These are phyloP conservation scores for Penicillium frequentans DNA, from an alignment of 2,329 filamentous ascomycete species.

Conservation along the genomic window DNA sequence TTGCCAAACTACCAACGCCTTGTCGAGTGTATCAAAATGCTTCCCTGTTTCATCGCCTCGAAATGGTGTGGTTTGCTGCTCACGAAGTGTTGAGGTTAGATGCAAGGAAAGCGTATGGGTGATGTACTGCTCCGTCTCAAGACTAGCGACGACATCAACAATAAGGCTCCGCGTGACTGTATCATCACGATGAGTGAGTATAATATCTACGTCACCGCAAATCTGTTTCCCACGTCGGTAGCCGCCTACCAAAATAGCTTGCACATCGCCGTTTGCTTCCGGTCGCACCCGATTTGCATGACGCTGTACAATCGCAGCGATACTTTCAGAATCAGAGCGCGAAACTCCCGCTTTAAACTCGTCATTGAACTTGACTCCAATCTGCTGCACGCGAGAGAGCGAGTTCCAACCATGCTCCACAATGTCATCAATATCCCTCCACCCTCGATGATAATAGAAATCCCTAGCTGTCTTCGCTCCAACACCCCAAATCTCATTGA, in stretches of 20 bases:
- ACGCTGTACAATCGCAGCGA: slow-evolving; percentile 61
- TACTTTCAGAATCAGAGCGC: slow-evolving; percentile 69
- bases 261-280: slow-evolving; percentile 49
- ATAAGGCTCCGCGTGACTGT: slow-evolving; percentile 68
- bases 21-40: slow-evolving; percentile 85
- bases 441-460: slow-evolving; percentile 74
- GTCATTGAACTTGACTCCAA: slow-evolving; percentile 90
- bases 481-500: slow-evolving; percentile 91
- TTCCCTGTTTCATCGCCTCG: slow-evolving; percentile 44
- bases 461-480: slow-evolving; percentile 76
- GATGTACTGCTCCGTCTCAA: slow-evolving; percentile 70
- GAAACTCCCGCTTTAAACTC: slow-evolving; percentile 75
- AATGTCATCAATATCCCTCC: slow-evolving; percentile 82
- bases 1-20: slow-evolving; percentile 91
- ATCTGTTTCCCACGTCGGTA: slow-evolving; percentile 74
- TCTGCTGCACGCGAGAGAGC: slow-evolving; percentile 80
- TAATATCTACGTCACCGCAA: slow-evolving; percentile 80
- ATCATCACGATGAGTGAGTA: slow-evolving; percentile 77
- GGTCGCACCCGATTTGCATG: slow-evolving; percentile 66
- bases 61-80: slow-evolving; percentile 64
- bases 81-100: slow-evolving; percentile 68
- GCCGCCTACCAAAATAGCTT: slow-evolving; percentile 71
- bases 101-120: slow-evolving; percentile 78
- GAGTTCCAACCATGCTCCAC: slow-evolving; percentile 76
- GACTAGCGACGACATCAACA: slow-evolving; percentile 64